These are phyloP conservation scores for Oidiodendron maius DNA, from an alignment of 495 filamentous ascomycete genomes.

Conservation along the genomic window DNA sequence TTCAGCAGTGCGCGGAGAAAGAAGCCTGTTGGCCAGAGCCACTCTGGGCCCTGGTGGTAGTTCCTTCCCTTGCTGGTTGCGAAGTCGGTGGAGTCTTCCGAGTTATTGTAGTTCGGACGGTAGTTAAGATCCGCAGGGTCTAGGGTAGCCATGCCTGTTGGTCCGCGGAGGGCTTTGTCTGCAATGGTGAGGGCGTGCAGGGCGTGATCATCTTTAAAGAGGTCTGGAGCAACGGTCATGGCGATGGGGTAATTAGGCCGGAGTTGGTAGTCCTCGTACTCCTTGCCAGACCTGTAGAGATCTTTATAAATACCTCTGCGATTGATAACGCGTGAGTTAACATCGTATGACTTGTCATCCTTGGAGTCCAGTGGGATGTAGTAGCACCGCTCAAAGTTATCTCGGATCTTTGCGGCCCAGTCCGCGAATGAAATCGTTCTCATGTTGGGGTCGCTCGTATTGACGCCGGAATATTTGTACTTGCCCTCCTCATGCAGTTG, in stretches of 20 bases:
- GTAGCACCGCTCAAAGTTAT: constrained; percentile 86
- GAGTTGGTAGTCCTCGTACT: constrained; percentile 96
- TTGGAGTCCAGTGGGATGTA: constrained; percentile 65
- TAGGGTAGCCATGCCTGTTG: constrained; percentile 91
- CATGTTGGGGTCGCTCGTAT: constrained; percentile 26
- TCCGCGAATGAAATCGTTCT: constrained; percentile 63
- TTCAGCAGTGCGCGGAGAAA: constrained; percentile 85
- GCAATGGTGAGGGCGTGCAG: constrained; percentile 71
- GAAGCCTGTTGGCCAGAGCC: constrained; percentile 98
- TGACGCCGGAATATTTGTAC: constrained; percentile 69
- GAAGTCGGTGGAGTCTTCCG: constrained; percentile 85
- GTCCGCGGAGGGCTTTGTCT: constrained; percentile 74
- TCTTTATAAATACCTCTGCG: constrained; percentile 98
- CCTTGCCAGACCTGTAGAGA: constrained; percentile 83
- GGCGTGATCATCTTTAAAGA: constrained; percentile 75
- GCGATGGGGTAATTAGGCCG: constrained; percentile 92
- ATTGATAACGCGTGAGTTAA: constrained; percentile 74
- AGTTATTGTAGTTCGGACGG: constrained; percentile 88
- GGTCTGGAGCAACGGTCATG: constrained; percentile 86
- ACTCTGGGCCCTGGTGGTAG: constrained; percentile 98
- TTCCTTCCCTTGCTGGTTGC: constrained; percentile 87
- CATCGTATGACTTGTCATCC: constrained; percentile 70
- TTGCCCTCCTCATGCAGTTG: constrained; percentile 56
- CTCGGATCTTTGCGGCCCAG: constrained; percentile 78
- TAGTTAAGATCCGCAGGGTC: constrained; percentile 91